Conservation (phyloP, 768 basidiomycete genomes). For the Trametes villosa region DNA sequence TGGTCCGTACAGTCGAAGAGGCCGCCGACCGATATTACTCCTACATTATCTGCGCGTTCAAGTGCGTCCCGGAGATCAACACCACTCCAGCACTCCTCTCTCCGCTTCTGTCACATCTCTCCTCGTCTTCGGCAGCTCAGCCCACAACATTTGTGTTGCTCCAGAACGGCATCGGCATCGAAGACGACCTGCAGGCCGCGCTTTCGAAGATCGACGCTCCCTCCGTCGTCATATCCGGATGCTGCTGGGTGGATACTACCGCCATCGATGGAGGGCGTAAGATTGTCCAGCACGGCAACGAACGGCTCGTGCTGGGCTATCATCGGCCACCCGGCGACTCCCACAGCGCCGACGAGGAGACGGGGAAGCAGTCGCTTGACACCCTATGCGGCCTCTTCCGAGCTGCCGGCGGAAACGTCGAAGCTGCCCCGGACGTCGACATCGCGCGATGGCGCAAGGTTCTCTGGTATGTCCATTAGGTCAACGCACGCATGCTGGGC, state of each 20-base stretch:
- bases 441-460: constrained; percentile 37
- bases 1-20: constrained; percentile 32
- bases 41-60: constrained; percentile 35
- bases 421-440: constrained; percentile 33
- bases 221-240: constrained; percentile 34
- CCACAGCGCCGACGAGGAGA: background rate
- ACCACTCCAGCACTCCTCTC: constrained; percentile 32
- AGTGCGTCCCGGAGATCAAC: constrained; percentile 32
- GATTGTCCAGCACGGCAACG: constrained; percentile 32
- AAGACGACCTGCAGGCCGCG: constrained; percentile 29
- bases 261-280: constrained; percentile 32
- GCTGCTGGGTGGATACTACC: constrained; percentile 41
- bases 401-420: constrained; percentile 28
- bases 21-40: constrained; percentile 35
- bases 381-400: constrained; percentile 27
- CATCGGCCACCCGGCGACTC: constrained; percentile 24
- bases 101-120: constrained; percentile 28
- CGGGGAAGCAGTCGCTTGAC: constrained; percentile 21
- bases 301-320: constrained; percentile 34
- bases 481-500: background rate
- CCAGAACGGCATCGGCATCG: constrained; percentile 42
- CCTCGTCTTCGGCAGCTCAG: background rate
- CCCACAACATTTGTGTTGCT: constrained; percentile 36
- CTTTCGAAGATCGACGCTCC: constrained; percentile 7
- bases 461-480: constrained; percentile 26